phyloP scores from a whole-genome alignment of 2,329 filamentous ascomycete genomes.

The Trichoderma atroviride region DNA sequence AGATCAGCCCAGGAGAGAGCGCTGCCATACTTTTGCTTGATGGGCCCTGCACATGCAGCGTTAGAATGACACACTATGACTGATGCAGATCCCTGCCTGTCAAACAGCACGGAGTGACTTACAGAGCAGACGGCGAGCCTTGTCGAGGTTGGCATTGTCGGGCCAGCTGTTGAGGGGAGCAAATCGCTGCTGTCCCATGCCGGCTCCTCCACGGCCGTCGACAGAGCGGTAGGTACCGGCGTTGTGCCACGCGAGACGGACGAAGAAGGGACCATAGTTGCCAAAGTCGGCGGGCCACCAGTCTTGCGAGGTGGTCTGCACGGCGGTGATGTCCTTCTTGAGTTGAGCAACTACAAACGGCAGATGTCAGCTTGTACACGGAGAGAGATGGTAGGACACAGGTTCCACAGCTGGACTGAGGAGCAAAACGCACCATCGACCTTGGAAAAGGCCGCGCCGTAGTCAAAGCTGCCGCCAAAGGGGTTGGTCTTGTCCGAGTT shows the following conservation, averaged over 20 bases:
- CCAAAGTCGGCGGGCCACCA: conserved; percentile 83
- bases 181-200: conserved; percentile 57
- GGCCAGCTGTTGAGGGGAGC: conserved; percentile 80
- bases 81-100: not conserved
- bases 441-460: conserved; percentile 69
- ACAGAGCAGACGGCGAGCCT: conserved; percentile 75
- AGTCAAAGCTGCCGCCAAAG: conserved; percentile 66
- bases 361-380: not conserved
- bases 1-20: conserved; percentile 81
- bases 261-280: conserved; percentile 76
- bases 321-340: conserved; percentile 68
- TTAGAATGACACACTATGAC: not conserved
- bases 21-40: conserved; percentile 82
- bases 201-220: conserved; percentile 74
- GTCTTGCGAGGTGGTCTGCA: conserved; percentile 77
- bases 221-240: conserved; percentile 75
- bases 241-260: conserved; percentile 80
- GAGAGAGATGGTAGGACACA: no score
- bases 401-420: conserved; percentile 43
- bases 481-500: conserved; percentile 66
- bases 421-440: conserved; percentile 57
- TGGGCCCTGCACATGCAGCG: conserved; percentile 49
- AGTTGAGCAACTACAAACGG: conserved; percentile 49
- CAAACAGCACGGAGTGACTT: not conserved
- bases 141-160: conserved; percentile 76